phyloP scores from a whole-genome alignment of 2,329 filamentous ascomycete genomes.

The Tolypocladium cylindrosporum region DNA sequence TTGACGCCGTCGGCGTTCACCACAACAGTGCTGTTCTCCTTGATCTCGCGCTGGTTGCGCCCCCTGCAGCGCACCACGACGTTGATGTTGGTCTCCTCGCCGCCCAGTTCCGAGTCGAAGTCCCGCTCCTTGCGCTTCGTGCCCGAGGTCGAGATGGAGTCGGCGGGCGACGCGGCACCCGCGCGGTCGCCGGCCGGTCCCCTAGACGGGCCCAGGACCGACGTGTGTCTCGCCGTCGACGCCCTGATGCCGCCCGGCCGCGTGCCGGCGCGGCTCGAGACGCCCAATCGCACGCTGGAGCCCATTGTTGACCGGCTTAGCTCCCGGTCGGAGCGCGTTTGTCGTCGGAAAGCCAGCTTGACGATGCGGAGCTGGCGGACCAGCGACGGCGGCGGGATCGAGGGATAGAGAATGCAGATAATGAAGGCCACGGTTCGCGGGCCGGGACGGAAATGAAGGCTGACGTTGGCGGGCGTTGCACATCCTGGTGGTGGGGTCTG shows the following conservation, averaged over 20 bases:
- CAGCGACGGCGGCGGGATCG: background rate
- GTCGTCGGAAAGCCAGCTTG: slow-evolving; percentile 22
- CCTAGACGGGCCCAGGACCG: slow-evolving; percentile 8
- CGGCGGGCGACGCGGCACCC: slow-evolving; percentile 57
- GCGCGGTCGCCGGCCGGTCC: slow-evolving; percentile 11
- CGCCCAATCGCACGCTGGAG: slow-evolving; percentile 16
- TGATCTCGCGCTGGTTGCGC: slow-evolving; percentile 82
- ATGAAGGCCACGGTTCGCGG: background rate
- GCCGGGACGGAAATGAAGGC: background rate
- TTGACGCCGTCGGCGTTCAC: slow-evolving; percentile 81
- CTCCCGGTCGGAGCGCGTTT: slow-evolving; percentile 27
- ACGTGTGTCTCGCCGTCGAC: slow-evolving; percentile 12
- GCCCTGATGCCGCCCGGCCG: slow-evolving; percentile 12
- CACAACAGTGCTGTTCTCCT: slow-evolving; percentile 90
- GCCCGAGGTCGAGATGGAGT: slow-evolving; percentile 49
- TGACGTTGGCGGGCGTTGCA: background rate
- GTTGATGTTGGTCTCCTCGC: slow-evolving; percentile 91
- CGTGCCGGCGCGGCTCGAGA: slow-evolving; percentile 13
- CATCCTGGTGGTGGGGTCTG: background rate
- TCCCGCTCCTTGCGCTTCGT: slow-evolving; percentile 83
- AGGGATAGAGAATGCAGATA: background rate
- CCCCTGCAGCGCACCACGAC: slow-evolving; percentile 93
- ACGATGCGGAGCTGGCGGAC: slow-evolving; percentile 10
- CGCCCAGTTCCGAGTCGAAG: slow-evolving; percentile 54
- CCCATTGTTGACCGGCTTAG: slow-evolving; percentile 22